These are phyloP conservation scores for Farysia itapuensis DNA, from an alignment of 1,284 basidiomycete species.

Conservation along the genomic window DNA sequence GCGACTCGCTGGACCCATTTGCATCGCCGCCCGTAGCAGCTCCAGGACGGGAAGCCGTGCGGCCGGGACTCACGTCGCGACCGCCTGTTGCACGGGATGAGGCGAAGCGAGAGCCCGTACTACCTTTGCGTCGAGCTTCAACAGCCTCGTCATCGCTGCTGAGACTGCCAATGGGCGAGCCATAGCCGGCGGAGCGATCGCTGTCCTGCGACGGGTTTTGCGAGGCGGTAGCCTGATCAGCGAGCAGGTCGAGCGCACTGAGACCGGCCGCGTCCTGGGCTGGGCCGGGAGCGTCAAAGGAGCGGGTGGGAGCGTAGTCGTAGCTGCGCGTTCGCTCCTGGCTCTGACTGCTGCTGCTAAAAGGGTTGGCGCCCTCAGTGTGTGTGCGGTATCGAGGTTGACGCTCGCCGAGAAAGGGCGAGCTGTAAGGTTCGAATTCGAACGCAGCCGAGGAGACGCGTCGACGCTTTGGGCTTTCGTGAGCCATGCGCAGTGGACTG, in stretches of 20 bases:
- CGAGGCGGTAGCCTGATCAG: conserved; percentile 57
- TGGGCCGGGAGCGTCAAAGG: conserved; percentile 12
- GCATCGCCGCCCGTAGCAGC: no score
- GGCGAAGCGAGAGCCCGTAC: conserved; percentile 9
- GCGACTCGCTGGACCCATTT: conserved; percentile 13
- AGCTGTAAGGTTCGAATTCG: conserved; percentile 40
- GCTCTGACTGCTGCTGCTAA: no score
- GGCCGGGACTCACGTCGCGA: background rate
- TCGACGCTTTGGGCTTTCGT: conserved; percentile 56
- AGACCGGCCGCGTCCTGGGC: conserved; percentile 37
- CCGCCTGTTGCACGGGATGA: conserved; percentile 5
- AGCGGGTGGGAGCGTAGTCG: conserved; percentile 24
- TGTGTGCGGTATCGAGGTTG: conserved; percentile 29
- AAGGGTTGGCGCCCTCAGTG: conserved; percentile 43
- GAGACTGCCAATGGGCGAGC: conserved; percentile 33
- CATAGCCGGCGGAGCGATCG: conserved; percentile 39
- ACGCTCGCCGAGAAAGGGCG: conserved; percentile 30
- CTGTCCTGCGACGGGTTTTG: conserved; percentile 51
- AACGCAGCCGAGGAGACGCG: conserved; percentile 42
- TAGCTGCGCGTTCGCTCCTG: conserved; percentile 12
- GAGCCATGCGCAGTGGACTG: conserved; percentile 30
- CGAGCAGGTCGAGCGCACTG: conserved; percentile 56
- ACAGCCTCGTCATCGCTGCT: conserved; percentile 38
- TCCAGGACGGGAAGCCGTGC: conserved; percentile 11
- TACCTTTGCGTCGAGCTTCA: conserved; percentile 16